These are phyloP conservation scores for Solanum hybrid DNA, from an alignment of 305 asterid species.

Conservation along the genomic window DNA sequence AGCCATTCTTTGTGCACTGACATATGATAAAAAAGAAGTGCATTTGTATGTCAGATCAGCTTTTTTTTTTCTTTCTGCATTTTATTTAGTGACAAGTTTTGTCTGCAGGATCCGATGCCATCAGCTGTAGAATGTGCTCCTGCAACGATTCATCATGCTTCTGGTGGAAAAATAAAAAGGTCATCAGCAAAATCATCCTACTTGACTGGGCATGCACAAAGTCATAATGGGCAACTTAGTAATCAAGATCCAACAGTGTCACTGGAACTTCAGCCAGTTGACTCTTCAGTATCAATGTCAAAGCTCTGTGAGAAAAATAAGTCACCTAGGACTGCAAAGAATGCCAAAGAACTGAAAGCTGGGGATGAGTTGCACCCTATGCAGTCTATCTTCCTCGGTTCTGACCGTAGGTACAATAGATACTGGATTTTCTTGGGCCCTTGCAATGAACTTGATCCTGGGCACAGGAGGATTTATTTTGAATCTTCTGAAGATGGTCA, in stretches of 20 bases:
- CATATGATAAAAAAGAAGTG: neutral
- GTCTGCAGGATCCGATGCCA: conserved; percentile 48
- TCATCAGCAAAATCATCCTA: conserved; percentile 36
- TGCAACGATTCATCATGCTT: conserved; percentile 29
- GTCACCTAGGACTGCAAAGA: conserved; percentile 24
- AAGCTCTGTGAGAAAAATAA: conserved; percentile 32
- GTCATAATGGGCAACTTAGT: conserved; percentile 15
- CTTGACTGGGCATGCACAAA: conserved; percentile 25
- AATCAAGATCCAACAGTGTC: conserved; percentile 23
- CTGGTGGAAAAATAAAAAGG: conserved; percentile 91
- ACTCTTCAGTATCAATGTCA: conserved; percentile 56
- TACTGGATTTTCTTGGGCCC: conserved; percentile 99
- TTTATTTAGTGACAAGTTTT: neutral
- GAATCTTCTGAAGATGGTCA: conserved; percentile 98
- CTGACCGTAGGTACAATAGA: conserved; percentile 96
- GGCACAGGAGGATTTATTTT: conserved; percentile 90
- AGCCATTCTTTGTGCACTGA: neutral
- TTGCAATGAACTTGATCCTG: conserved; percentile 84
- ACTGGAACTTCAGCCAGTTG: conserved; percentile 50
- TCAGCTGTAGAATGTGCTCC: conserved; percentile 31
- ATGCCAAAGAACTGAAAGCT: conserved; percentile 30
- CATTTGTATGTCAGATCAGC: conserved; percentile 1
- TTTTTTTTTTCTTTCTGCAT: neutral
- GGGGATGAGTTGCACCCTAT: conserved; percentile 61
- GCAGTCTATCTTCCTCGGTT: conserved; percentile 93